Conservation (phyloP, 2,329 filamentous ascomycete genomes). For the Cylindrodendrum hubeiense region DNA sequence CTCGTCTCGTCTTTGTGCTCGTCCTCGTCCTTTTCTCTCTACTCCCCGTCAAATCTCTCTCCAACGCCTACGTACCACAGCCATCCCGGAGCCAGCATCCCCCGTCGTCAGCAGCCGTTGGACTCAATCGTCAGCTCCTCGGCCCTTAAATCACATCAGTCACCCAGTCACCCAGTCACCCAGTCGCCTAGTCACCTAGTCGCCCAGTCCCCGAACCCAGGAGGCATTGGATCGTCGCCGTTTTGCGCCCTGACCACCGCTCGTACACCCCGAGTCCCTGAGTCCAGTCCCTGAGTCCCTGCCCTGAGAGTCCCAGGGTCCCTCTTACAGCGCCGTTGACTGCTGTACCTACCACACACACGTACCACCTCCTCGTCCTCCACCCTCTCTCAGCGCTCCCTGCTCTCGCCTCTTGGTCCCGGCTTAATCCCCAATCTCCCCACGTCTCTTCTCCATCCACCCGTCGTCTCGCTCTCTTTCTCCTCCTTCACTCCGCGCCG, state of each 20-base stretch:
- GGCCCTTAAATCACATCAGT: neutral
- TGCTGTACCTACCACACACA: conserved; percentile 6
- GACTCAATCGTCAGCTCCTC: conserved; percentile 2
- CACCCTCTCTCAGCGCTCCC: neutral
- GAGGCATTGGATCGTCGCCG: conserved; percentile 19
- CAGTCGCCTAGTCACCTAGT: neutral
- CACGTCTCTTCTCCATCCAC: conserved; percentile 7
- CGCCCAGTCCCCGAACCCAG: neutral
- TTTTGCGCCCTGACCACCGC: conserved; percentile 29
- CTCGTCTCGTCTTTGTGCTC: neutral
- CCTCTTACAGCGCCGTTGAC: neutral
- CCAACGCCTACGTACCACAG: neutral
- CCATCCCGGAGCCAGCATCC: neutral
- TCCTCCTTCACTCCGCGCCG: neutral
- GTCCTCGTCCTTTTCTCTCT: conserved; percentile 5
- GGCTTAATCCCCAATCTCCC: conserved; percentile 25
- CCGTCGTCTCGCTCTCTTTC: neutral
- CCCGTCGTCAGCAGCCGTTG: neutral
- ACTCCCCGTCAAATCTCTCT: neutral
- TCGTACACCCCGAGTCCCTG: too few species aligned
- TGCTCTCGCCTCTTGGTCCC: conserved; percentile 7
- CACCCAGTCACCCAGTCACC: neutral
- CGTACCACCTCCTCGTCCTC: neutral
- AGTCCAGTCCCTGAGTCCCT: too few species aligned
- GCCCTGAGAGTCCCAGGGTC: too few species aligned